Base-by-base conservation (phyloP, 768 basidiomycete genomes). In the Collybia mongolica region DNA sequence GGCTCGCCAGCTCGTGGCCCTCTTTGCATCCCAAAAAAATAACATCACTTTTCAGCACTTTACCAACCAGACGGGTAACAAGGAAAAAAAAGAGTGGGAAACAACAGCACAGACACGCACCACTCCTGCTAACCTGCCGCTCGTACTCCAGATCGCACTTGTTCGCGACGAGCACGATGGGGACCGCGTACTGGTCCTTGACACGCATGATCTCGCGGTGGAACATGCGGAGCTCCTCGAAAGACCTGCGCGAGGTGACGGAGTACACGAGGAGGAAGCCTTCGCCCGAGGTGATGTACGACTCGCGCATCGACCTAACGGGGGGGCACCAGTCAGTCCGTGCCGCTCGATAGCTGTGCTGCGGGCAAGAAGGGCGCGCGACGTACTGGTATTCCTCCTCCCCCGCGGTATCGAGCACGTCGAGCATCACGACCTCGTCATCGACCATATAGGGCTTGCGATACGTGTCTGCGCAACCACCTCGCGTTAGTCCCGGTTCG, bases 261-360 rank as follows among this genome's bases (percentile, higher is more conserved):
- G 93, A 93, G 71, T 98, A 98, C 51, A 98, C 93, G 55, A 98
- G 84, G 37, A 98, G 81, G 78, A 98, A 98, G 11, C 95, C 96
- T 70, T 98, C 95, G 52, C 96, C 96, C 22, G 93, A 93, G 46
- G 93, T 84, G 93, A 97, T 98, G 74, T 98, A 98, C 63, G 98
- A 95, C 64, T 98, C 96, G 40, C 96, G 86, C 96, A 98, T 98
- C 19, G 96, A 96, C 51, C 93, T 94, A 52, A 17, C 53, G 26
- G 6, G 22, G 39, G 14, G 14, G 32, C 11, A 20, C 1, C 12
- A 17, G 9, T 41, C n/a, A 6, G n/a, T 32, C 35, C 7, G 18
- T 32, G 6, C 15, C 2, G 20, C 19, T 2, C 15, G 20, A n/a
- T n/a, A n/a, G n/a, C n/a, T n/a, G n/a, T n/a, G n/a, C n/a, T n/a